Base-by-base conservation (phyloP, 331 rosid genomes). In the Phaseolus coccineus region DNA sequence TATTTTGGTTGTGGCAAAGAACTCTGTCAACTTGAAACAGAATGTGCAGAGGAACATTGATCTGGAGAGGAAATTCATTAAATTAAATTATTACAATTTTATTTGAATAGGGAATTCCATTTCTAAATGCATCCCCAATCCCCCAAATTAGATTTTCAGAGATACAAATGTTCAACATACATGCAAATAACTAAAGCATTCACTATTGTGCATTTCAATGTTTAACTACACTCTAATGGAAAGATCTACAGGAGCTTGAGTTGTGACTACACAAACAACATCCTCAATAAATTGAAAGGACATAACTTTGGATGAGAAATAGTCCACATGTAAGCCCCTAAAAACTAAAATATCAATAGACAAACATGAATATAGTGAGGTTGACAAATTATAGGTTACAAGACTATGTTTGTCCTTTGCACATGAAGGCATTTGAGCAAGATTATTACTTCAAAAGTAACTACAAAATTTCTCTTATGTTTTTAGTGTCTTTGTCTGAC, bases 361-460 rank as follows among this genome's bases (percentile, higher is more conserved):
- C 16, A 48, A 61, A 59, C 42, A 30, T 15, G 61, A 53, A 42
- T 42, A 42, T 42, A 42, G 56, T 35, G 11, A 59, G 7, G 64
- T 61, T 70, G 67, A 39, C 59, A 39, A 37, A 27, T 37, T 64
- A 42, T 42, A 42, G 47, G 47, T 10, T 2, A 42, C 10, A 52
- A 55, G 59, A 74, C 52, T 22, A 30, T 30, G 53, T 55, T 42
- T 42, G 53, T 55, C 61, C 78, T 27, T 62, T 40, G 22, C 62
- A 80, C 68, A n/a, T 50, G 51, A 55, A 39, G 75, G 10, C 19
- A 56, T 42, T 42, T 42, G 3, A 65, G 70, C 70, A 52, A 81
- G 53, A 73, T 40, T 55, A 24, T 19, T 39, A 46, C 16, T 59
- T 30, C 19, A 71, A 42, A 42, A 42, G 47, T 42, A 42, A 8